Conservation (phyloP, 2,329 filamentous ascomycete genomes). For the Pseudocercospora macadamiae region DNA sequence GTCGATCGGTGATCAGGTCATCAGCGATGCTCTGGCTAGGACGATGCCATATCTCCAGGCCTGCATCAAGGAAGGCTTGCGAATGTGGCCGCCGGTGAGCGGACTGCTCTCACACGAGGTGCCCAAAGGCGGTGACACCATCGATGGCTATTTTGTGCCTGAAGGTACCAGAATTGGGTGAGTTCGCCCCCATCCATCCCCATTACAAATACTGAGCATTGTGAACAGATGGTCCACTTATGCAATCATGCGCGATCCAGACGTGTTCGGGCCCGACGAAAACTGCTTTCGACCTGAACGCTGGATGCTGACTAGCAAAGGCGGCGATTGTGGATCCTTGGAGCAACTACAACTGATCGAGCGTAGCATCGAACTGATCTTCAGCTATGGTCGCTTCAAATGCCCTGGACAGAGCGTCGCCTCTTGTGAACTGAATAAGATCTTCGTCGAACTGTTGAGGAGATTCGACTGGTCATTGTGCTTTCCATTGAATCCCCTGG, state of each 20-base stretch:
- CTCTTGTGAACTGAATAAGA: slow-evolving; percentile 38
- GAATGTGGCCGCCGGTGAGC: slow-evolving; percentile 44
- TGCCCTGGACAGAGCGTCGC: slow-evolving; percentile 34
- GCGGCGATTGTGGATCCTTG: slow-evolving; percentile 10
- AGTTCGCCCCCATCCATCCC: too few species aligned
- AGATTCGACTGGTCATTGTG: slow-evolving; percentile 13
- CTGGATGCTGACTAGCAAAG: slow-evolving; percentile 12
- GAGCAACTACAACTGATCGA: slow-evolving; percentile 16
- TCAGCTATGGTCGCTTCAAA: slow-evolving; percentile 34
- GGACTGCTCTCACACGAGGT: slow-evolving; percentile 41
- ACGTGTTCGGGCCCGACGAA: slow-evolving; percentile 9
- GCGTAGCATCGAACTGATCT: slow-evolving; percentile 29
- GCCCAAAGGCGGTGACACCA: slow-evolving; percentile 38
- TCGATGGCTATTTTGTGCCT: slow-evolving; percentile 38
- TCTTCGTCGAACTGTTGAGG: slow-evolving; percentile 13
- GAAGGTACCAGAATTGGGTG: slow-evolving; percentile 24
- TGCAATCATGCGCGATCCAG: slow-evolving; percentile 24
- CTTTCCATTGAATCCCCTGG: slow-evolving; percentile 6
- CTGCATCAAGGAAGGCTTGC: slow-evolving; percentile 45
- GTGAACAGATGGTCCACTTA: slow-evolving; percentile 13
- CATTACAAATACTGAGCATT: too few species aligned
- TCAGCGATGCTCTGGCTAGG: slow-evolving; percentile 30
- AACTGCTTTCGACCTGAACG: slow-evolving; percentile 19
- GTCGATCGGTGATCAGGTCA: background rate
- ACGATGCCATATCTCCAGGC: slow-evolving; percentile 43